A percentile compares a stretch with the other conserved stretches of the same genome.
Conservation (phyloP, 371 early-diverging fungal genomes). For the Aphelidium insulamus region DNA sequence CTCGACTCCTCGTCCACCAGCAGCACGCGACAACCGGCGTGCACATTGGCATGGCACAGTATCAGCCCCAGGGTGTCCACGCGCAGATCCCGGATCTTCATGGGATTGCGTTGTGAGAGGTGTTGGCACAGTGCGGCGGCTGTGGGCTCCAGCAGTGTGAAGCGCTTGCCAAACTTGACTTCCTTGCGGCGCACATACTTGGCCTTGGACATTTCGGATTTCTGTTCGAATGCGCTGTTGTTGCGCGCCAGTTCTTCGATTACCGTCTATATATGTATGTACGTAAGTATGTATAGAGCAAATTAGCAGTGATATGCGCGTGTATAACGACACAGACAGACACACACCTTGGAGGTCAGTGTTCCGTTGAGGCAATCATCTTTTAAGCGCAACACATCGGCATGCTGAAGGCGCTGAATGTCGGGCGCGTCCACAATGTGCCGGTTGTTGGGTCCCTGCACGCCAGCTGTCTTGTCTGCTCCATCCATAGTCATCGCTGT, state of each 20-base stretch:
- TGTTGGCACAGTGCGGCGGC: slow-evolving; percentile 49
- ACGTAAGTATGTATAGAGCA: not conserved
- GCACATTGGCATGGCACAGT: slow-evolving; percentile 54
- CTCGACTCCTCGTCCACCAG: slow-evolving; percentile 75
- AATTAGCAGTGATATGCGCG: not conserved
- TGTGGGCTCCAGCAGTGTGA: slow-evolving; percentile 57
- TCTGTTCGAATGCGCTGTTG: slow-evolving; percentile 60
- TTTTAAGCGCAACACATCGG: slow-evolving; percentile 66
- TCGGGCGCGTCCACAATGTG: slow-evolving; percentile 42
- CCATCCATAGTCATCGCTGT: too few species aligned
- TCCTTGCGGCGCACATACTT: slow-evolving; percentile 86
- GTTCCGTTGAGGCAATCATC: slow-evolving; percentile 43
- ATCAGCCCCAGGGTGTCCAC: slow-evolving; percentile 82
- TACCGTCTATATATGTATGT: slow-evolving; percentile 22
- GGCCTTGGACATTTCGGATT: slow-evolving; percentile 85
- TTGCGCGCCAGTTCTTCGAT: slow-evolving; percentile 56
- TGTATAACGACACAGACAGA: not conserved
- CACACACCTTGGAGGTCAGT: slow-evolving; percentile 19
- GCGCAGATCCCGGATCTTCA: slow-evolving; percentile 61
- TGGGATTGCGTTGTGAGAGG: slow-evolving; percentile 50
- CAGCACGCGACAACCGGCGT: slow-evolving; percentile 34
- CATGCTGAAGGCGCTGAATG: slow-evolving; percentile 56
- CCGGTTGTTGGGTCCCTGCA: slow-evolving; percentile 73
- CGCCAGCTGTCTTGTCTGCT: too few species aligned
- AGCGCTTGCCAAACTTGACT: slow-evolving; percentile 73